A percentile compares a stretch with the other conserved stretches of the same genome.
Evolutionary conservation across 495 filamentous ascomycete species (phyloP).

Genomic region (Penicillium malachiteum): DNA sequence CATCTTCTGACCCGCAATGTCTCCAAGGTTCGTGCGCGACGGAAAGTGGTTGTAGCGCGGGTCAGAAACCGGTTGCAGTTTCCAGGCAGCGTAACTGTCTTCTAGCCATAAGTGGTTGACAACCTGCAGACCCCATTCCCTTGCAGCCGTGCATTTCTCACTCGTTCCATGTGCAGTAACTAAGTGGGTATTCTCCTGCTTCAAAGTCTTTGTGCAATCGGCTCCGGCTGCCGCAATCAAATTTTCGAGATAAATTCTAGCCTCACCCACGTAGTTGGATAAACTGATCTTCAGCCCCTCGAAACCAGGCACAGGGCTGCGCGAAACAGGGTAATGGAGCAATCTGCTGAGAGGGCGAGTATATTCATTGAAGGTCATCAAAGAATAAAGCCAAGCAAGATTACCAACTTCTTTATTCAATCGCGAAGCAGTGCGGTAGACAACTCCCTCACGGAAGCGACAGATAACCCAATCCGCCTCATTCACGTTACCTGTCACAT

Average conservation of each 20-base stretch:
- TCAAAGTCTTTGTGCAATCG: slow-evolving; percentile 88
- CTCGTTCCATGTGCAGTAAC: slow-evolving; percentile 84
- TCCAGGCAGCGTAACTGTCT: slow-evolving; percentile 90
- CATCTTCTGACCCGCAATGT: slow-evolving; percentile 84
- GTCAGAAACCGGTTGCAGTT: slow-evolving; percentile 63
- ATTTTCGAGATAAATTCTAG: slow-evolving; percentile 89
- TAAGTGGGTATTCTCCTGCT: slow-evolving; percentile 89
- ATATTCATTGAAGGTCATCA: slow-evolving; percentile 86
- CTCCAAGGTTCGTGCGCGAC: slow-evolving; percentile 81
- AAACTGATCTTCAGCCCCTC: slow-evolving; percentile 73
- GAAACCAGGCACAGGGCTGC: slow-evolving; percentile 75
- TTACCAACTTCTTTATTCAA: slow-evolving; percentile 82
- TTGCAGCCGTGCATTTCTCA: slow-evolving; percentile 88
- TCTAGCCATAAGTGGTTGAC: slow-evolving; percentile 97
- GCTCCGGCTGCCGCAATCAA: slow-evolving; percentile 79
- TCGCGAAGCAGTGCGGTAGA: slow-evolving; percentile 75
- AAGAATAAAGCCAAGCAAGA: slow-evolving; percentile 86
- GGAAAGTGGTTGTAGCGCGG: slow-evolving; percentile 81
- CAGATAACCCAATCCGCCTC: slow-evolving; percentile 81
- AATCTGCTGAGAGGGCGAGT: slow-evolving; percentile 76
- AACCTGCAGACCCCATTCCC: slow-evolving; percentile 87
- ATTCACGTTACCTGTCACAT: slow-evolving; percentile 62
- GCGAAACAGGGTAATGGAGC: slow-evolving; percentile 84
- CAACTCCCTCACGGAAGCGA: slow-evolving; percentile 75
- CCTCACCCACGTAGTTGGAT: slow-evolving; percentile 95